Conservation (phyloP, 805 yeast genomes). For the Kodamaea kaohsiungensis region DNA sequence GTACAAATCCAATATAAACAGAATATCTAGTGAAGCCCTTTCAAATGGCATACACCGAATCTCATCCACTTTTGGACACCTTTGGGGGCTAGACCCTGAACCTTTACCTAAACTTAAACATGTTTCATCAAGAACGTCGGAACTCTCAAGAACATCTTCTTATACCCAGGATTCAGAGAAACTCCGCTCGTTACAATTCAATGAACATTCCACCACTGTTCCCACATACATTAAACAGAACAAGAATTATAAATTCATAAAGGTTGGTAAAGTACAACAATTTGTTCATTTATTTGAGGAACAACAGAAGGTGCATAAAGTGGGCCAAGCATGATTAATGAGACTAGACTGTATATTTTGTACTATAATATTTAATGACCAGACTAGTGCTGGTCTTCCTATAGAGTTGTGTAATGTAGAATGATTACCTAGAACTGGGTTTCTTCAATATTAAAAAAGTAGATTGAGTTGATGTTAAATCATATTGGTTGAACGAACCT, state of each 20-base stretch:
- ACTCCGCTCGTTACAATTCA: background rate
- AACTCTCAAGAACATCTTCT: slow-evolving; percentile 2
- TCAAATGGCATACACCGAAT: background rate
- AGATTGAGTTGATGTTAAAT: background rate
- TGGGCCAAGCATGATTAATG: slow-evolving; percentile 3
- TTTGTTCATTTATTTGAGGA: slow-evolving; percentile 46
- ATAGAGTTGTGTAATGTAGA: background rate
- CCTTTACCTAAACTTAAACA: slow-evolving; percentile 4
- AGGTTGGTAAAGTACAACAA: slow-evolving; percentile 48
- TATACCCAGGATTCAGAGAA: slow-evolving; percentile 1
- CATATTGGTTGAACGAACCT: background rate
- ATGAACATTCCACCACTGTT: slow-evolving; percentile 14
- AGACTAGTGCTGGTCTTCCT: background rate
- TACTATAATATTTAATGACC: background rate
- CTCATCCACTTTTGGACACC: background rate
- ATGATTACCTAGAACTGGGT: too few species aligned
- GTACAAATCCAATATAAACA: background rate
- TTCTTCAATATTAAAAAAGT: too few species aligned
- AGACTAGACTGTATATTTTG: background rate
- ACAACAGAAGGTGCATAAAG: slow-evolving; percentile 13
- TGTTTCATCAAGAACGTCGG: background rate
- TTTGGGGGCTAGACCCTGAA: background rate
- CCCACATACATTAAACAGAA: slow-evolving; percentile 41
- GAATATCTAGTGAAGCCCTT: background rate
- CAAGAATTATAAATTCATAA: slow-evolving; percentile 44